phyloP scores from a whole-genome alignment of 1,139 yeast species.

The Yamadazyma sp. region DNA sequence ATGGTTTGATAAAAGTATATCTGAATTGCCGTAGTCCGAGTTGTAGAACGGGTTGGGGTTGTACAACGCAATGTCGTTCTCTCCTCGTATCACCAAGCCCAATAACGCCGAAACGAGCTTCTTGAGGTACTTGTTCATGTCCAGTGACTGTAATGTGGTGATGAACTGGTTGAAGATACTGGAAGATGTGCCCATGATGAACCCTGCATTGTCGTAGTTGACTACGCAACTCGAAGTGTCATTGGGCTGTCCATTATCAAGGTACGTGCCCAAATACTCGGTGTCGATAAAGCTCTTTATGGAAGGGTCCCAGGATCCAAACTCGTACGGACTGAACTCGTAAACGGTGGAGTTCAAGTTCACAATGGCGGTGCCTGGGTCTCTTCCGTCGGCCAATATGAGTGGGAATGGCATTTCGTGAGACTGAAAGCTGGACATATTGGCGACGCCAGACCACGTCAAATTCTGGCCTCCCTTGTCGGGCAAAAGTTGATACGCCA shows the following conservation, averaged over 20 bases:
- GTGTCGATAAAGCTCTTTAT: conserved; percentile 31
- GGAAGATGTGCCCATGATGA: conserved; percentile 46
- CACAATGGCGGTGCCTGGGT: conserved; percentile 33
- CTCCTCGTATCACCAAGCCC: conserved; percentile 23
- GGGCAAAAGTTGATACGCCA: conserved; percentile 37
- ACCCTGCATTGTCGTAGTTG: conserved; percentile 47
- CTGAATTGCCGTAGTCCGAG: conserved; percentile 17
- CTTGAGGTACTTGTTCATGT: conserved; percentile 25
- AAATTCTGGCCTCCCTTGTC: conserved; percentile 29
- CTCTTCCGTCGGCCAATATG: conserved; percentile 40
- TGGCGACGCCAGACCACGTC: conserved; percentile 40
- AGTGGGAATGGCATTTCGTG: conserved; percentile 46
- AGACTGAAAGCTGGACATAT: conserved; percentile 26
- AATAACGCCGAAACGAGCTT: conserved; percentile 28
- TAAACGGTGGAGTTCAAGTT: conserved; percentile 42
- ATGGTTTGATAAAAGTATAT: conserved; percentile 11
- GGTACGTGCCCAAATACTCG: conserved; percentile 35
- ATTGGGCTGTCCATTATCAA: conserved; percentile 28
- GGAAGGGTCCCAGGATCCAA: conserved; percentile 49
- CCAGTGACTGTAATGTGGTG: conserved; percentile 21
- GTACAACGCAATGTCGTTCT: conserved; percentile 42
- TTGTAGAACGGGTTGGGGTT: conserved; percentile 42
- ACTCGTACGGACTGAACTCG: conserved; percentile 42
- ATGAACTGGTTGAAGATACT: conserved; percentile 42
- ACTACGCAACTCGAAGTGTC: conserved; percentile 27